Percentiles rank a stretch among this genome's conserved stretches.
These are phyloP conservation scores for Rhinocladiella similis DNA, from an alignment of 2,329 filamentous ascomycete genomes.

Conservation along the genomic window DNA sequence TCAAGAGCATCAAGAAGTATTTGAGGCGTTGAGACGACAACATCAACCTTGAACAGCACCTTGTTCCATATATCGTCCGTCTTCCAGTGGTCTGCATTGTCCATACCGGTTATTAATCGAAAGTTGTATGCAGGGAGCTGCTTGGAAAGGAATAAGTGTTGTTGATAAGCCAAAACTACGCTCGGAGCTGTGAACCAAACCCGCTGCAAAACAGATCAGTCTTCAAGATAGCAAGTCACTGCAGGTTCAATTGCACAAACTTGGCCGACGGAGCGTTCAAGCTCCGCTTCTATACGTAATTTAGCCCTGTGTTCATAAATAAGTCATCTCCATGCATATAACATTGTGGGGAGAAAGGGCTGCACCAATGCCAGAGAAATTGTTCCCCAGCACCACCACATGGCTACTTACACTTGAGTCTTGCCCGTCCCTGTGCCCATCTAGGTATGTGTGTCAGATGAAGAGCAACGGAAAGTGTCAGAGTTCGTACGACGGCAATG, in stretches of 20 bases:
- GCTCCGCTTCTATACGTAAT: constrained; percentile 65
- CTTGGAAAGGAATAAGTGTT: constrained; percentile 58
- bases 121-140: constrained; percentile 61
- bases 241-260: constrained; percentile 38
- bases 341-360: neutral
- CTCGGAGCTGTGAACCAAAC: constrained; percentile 77
- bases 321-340: neutral
- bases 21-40: constrained; percentile 78
- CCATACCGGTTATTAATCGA: constrained; percentile 65
- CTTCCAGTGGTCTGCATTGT: constrained; percentile 73
- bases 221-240: neutral
- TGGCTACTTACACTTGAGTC: constrained; percentile 65
- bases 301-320: constrained; percentile 55
- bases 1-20: constrained; percentile 71
- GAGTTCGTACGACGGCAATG: constrained; percentile 64
- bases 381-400: too few relatives aligned
- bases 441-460: constrained; percentile 42
- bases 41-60: constrained; percentile 61
- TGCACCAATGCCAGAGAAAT: too few relatives aligned
- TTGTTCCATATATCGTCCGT: constrained; percentile 66
- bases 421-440: constrained; percentile 83
- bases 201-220: constrained; percentile 32
- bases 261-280: constrained; percentile 58
- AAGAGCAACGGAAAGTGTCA: constrained; percentile 2
- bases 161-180: constrained; percentile 66